phyloP scores from a whole-genome alignment of 1,284 basidiomycete genomes.

The Malassezia japonica region DNA sequence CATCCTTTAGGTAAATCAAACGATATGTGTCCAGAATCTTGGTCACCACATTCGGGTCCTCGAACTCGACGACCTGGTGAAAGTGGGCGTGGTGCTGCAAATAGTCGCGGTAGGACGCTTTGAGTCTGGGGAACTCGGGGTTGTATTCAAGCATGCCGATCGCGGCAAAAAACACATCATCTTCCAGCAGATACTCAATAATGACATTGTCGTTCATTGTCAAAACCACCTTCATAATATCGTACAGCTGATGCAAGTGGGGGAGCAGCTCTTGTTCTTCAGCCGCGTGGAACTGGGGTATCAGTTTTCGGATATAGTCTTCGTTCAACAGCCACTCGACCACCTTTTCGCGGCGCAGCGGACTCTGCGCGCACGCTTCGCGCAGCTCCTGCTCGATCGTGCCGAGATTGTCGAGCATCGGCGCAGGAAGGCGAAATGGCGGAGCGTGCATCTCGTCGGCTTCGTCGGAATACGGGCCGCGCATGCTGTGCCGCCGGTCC shows the following conservation, averaged over 20 bases:
- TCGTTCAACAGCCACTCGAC: conserved; percentile 56
- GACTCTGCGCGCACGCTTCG: conserved; percentile 46
- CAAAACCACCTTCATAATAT: conserved; percentile 89
- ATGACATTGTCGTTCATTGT: conserved; percentile 88
- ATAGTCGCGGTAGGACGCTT: conserved; percentile 92
- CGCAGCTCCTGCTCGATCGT: conserved; percentile 43
- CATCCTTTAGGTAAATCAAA: conserved; percentile 91
- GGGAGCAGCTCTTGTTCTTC: conserved; percentile 84
- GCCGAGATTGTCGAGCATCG: conserved; percentile 43
- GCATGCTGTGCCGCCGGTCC: background rate
- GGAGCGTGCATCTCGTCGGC: background rate
- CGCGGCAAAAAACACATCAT: conserved; percentile 83
- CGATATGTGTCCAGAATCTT: conserved; percentile 93
- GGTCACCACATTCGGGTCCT: conserved; percentile 35
- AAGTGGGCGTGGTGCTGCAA: conserved; percentile 70
- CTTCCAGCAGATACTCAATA: conserved; percentile 88
- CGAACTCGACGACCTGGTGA: conserved; percentile 45
- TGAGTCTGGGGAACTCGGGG: conserved; percentile 86
- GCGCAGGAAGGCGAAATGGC: conserved; percentile 38
- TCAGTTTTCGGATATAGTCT: conserved; percentile 79
- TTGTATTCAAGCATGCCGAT: conserved; percentile 97
- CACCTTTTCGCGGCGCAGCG: conserved; percentile 62
- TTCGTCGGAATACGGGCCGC: background rate
- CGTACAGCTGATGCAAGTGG: conserved; percentile 79
- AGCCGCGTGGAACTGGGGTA: conserved; percentile 72